Evolutionary conservation across 257 asterid species (phyloP), one percentile per base, ranked within the genome.

Genomic region (Plantago ovata): DNA sequence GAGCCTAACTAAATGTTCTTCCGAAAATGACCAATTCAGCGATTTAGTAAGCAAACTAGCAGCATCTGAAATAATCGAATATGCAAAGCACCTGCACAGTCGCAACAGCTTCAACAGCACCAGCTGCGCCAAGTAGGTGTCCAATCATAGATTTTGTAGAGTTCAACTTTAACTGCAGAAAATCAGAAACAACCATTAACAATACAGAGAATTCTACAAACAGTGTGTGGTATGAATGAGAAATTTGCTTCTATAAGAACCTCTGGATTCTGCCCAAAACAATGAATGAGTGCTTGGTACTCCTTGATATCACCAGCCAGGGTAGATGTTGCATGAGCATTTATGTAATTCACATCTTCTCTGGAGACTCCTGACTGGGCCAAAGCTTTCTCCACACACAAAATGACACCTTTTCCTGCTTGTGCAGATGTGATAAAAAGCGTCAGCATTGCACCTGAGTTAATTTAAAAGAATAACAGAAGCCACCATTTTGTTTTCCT

Each of bases 311-410:
- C 98, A 21, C 97, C 98, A 39, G 95, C 94, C 63, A 78, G 95
- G 63, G 98, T 92, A 62, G 98, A 92, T 52, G 98, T 88, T 60
- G 98, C 98, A 66, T 92, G 98, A 22, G 98, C 98, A 77, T 91
- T 91, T 59, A 91, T 87, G 60, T 91, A 91, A 74, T 91, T 91
- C 61, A 91, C 94, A 58, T 91, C 95, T 81, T 84, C 89, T 77
- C 58, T 85, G 50, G 95, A 47, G 69, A 88, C 88, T 53, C 98
- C 96, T 41, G 98, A 76, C 73, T 92, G 98, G 74, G 89, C 85
- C 72, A 92, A 78, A 61, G 98, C 98, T 80, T 86, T 92, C 79
- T 88, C 95, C 68, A 88, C 67, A 66, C 97, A 92, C 59, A 92
- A 72, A 77, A 92, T 92, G 58, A 89, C 71, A 49, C 98, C 98